Percentiles rank a stretch among this genome's conserved stretches.
Evolutionary conservation across 2,329 filamentous ascomycete genomes (phyloP).

Genomic region (Neophaeococcomyces aloes): DNA sequence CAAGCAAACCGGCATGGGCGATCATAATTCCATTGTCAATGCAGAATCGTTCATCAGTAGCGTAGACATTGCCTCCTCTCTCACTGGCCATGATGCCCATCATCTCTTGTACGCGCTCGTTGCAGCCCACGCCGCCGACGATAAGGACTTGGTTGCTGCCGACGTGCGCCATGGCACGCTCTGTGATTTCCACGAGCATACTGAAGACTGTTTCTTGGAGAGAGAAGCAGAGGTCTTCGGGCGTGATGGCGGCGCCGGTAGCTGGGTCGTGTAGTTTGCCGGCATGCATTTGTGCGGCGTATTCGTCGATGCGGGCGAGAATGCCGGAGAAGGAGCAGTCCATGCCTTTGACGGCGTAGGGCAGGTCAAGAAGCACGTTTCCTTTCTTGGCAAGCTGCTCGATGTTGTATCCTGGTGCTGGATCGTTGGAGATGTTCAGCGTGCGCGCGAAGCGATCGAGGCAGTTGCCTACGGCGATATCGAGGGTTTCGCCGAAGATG

Average conservation of each 20-base stretch:
- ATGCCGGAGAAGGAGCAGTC: slow-evolving; percentile 95
- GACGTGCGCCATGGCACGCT: slow-evolving; percentile 96
- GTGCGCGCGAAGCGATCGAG: slow-evolving; percentile 91
- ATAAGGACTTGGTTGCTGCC: slow-evolving; percentile 83
- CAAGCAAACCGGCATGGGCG: slow-evolving; percentile 83
- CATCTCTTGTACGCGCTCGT: slow-evolving; percentile 91
- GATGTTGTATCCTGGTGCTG: slow-evolving; percentile 94
- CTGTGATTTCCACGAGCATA: slow-evolving; percentile 97
- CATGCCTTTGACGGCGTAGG: slow-evolving; percentile 97
- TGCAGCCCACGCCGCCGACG: slow-evolving; percentile 91
- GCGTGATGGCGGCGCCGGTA: slow-evolving; percentile 48
- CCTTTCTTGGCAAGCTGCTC: slow-evolving; percentile 78
- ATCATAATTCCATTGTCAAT: slow-evolving; percentile 99
- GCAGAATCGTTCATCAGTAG: slow-evolving; percentile 93
- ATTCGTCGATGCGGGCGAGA: slow-evolving; percentile 66
- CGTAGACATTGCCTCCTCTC: slow-evolving; percentile 79
- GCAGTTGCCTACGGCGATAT: slow-evolving; percentile 96
- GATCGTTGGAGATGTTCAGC: slow-evolving; percentile 84
- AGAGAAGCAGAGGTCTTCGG: slow-evolving; percentile 82
- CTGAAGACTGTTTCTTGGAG: slow-evolving; percentile 92
- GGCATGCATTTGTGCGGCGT: slow-evolving; percentile 57
- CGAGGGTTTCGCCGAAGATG: slow-evolving; percentile 94
- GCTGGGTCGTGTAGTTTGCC: slow-evolving; percentile 37
- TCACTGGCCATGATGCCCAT: slow-evolving; percentile 93
- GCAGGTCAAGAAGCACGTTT: slow-evolving; percentile 64